phyloP scores from a whole-genome alignment of 73 alveolate species.

The Urostyla sp. region DNA sequence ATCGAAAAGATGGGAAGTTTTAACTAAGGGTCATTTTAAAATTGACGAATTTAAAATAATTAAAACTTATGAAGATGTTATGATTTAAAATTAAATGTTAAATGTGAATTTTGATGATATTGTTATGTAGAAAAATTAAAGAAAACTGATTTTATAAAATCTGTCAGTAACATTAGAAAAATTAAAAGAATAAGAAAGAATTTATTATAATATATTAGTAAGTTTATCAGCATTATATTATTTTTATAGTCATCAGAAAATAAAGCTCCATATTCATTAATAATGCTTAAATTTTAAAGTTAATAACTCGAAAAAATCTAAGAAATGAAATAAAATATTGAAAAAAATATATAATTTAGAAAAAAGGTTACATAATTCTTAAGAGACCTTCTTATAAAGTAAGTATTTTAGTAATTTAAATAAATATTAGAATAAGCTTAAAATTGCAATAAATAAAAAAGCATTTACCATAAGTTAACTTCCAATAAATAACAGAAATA shows the following conservation, averaged over 20 bases:
- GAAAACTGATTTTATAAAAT: slow-evolving; percentile 2
- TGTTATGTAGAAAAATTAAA: slow-evolving; percentile 9
- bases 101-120: slow-evolving; percentile 51
- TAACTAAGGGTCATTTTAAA: not conserved
- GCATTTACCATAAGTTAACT: slow-evolving; percentile 3
- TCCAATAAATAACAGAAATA: not conserved
- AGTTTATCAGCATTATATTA: not conserved
- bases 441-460: slow-evolving; percentile 4
- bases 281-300: not conserved
- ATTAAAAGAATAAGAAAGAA: not conserved
- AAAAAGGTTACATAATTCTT: slow-evolving; percentile 6
- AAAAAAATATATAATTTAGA: slow-evolving; percentile 5
- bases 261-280: slow-evolving; percentile 7
- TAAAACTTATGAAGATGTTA: slow-evolving; percentile 7
- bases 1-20: not conserved
- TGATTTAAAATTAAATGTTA: slow-evolving; percentile 19
- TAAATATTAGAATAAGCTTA: slow-evolving; percentile 2
- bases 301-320: not conserved
- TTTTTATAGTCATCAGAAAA: slow-evolving; percentile 18
- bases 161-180: not conserved
- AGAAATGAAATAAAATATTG: slow-evolving; percentile 22
- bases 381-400: slow-evolving; percentile 24
- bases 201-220: not conserved
- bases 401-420: not conserved
- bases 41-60: slow-evolving; percentile 7